A percentile compares a stretch with the other conserved stretches of the same genome.
These are phyloP conservation scores for Hapsidospora chrysogenum DNA, from an alignment of 495 filamentous ascomycete genomes.

Conservation along the genomic window DNA sequence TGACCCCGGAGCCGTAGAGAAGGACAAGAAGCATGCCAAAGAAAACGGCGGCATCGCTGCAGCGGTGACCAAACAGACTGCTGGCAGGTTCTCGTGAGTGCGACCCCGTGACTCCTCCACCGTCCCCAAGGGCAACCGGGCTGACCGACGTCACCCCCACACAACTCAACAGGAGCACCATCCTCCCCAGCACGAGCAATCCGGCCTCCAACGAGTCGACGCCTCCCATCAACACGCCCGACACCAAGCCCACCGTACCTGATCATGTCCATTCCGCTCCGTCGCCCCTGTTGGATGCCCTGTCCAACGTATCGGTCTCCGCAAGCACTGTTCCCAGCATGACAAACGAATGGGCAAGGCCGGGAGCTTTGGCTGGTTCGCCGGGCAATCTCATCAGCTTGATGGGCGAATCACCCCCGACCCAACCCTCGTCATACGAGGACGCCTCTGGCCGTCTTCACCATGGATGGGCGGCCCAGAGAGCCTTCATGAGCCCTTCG, in stretches of 20 bases:
- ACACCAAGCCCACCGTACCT: slow-evolving; percentile 20
- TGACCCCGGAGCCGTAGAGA: slow-evolving; percentile 21
- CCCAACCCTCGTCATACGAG: slow-evolving; percentile 36
- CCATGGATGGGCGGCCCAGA: slow-evolving; percentile 24
- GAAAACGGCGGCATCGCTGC: slow-evolving; percentile 31
- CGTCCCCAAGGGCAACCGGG: too few relatives aligned
- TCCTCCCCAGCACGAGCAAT: slow-evolving; percentile 10
- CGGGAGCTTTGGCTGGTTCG: slow-evolving; percentile 32
- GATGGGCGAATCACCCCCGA: slow-evolving; percentile 35
- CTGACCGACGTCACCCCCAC: too few relatives aligned
- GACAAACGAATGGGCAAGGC: slow-evolving; percentile 31
- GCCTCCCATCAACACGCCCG: slow-evolving; percentile 19
- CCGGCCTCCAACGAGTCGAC: slow-evolving; percentile 22
- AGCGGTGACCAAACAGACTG: slow-evolving; percentile 33
- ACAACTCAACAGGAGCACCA: slow-evolving; percentile 10
- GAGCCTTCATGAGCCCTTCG: slow-evolving; percentile 18
- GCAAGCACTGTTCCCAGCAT: slow-evolving; percentile 29
- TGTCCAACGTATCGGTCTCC: slow-evolving; percentile 25
- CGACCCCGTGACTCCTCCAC: slow-evolving; percentile 1
- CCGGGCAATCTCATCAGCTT: slow-evolving; percentile 36
- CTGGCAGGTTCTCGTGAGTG: slow-evolving; percentile 30
- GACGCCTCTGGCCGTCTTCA: slow-evolving; percentile 21
- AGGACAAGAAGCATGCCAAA: slow-evolving; percentile 36
- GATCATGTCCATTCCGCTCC: slow-evolving; percentile 18
- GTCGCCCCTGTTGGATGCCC: slow-evolving; percentile 26